Evolutionary conservation across 495 filamentous ascomycete species (phyloP).

Genomic region (Penicillium antarcticum): DNA sequence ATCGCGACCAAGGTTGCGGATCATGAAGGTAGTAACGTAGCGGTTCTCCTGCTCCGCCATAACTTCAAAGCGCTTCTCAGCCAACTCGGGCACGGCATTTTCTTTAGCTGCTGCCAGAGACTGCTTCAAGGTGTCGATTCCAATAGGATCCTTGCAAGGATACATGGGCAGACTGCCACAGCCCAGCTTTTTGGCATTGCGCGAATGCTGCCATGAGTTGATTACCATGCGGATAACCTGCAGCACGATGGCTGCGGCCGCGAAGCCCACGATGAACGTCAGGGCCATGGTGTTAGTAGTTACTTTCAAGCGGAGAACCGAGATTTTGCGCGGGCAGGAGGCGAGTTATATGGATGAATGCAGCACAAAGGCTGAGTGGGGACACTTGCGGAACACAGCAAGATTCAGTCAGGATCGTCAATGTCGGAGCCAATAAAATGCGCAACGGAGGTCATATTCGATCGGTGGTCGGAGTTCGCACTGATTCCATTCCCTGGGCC

Average conservation of each 20-base stretch:
- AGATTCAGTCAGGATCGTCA: conserved; percentile 5
- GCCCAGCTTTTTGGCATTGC: conserved; percentile 24
- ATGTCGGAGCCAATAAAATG: conserved; percentile 9
- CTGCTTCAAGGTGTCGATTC: conserved; percentile 26
- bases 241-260: conserved; percentile 24
- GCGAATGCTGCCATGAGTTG: conserved; percentile 25
- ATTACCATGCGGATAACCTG: conserved; percentile 23
- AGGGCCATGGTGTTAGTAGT: conserved; percentile 7
- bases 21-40: conserved; percentile 23
- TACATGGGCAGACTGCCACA: conserved; percentile 28
- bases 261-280: conserved; percentile 22
- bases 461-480: conserved; percentile 11
- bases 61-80: conserved; percentile 16
- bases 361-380: not conserved
- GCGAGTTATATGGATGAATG: not conserved
- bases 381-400: not conserved
- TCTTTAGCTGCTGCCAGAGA: conserved; percentile 27
- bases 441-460: conserved; percentile 7
- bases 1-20: conserved; percentile 27
- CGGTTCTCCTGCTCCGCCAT: conserved; percentile 28
- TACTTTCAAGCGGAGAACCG: not conserved
- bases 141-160: conserved; percentile 30
- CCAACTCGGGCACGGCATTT: conserved; percentile 21
- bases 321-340: not conserved
- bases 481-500: not conserved